Evolutionary conservation across 1,139 yeast genomes (phyloP), one percentile per base, ranked within the genome.

Genomic region (Taphrina populina): DNA sequence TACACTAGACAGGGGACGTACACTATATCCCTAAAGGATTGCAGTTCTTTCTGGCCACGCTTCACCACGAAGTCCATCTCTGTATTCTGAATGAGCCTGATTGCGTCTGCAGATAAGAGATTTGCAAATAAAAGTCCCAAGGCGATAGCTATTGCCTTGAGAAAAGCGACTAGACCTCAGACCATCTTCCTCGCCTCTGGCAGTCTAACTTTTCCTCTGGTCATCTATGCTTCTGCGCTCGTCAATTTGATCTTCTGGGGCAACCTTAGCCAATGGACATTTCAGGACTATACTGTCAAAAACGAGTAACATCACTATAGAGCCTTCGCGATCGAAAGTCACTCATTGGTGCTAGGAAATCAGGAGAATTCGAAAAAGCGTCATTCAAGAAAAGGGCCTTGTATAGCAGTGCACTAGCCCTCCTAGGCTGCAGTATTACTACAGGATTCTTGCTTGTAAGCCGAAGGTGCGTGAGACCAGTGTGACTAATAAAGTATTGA

Each of bases 241-340:
- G 44, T 49, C 32, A 49, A 49, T 24, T 23, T 49, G 13, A 40
- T 49, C 21, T 49, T 49, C 21, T 49, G 54, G 54, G 54, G 54
- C 13, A 49, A 49, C 20, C 32, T 49, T 13, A 41, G 46, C 20
- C 35, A 40, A 11, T 49, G 54, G 54, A 46, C 39, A 7, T 49
- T 26, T 21, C 20, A 24, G 19, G 54, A 49, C 39, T 49, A 39
- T 17, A 29, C 39, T 13, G 46, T 49, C 40, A 47, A 46, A 30
- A 34, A 49, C 20, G 54, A 23, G 35, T 26, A n/a, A 21, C 29
- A 23, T 7, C 5, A 11, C 8, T 7, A 2, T 27, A 27, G 11
- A 27, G 30, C 11, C 11, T 13, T 4, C 24, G 13, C 20, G 29
- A 4, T 20, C 6, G 5, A 8, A 13, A 27, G 8, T 27, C n/a